Conservation (phyloP, 2,329 filamentous ascomycete genomes). For the Arthrobotrys pseudoclavata region DNA sequence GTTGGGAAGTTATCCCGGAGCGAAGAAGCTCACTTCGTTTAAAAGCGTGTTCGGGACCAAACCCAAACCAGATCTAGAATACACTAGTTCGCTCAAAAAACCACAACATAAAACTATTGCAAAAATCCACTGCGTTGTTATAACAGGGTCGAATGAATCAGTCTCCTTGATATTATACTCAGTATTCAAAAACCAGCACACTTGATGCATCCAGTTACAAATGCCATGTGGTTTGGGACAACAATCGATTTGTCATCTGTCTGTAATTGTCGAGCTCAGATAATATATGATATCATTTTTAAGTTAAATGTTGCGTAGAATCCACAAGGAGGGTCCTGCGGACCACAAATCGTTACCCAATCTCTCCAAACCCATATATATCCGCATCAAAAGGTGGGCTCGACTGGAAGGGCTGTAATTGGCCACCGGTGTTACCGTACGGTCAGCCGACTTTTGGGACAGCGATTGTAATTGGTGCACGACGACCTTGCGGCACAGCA, state of each 20-base stretch:
- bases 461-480: conserved; percentile 10
- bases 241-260: conserved; percentile 6
- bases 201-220: not conserved
- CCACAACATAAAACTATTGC: not conserved
- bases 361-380: too few species aligned
- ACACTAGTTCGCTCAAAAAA: not conserved
- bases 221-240: not conserved
- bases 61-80: too few species aligned
- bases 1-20: too few species aligned
- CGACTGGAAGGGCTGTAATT: not conserved
- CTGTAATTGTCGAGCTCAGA: not conserved
- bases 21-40: too few species aligned
- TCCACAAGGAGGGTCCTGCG: not conserved
- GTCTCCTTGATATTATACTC: not conserved
- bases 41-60: too few species aligned
- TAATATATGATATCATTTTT: conserved; percentile 10
- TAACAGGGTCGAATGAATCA: not conserved
- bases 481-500: conserved; percentile 3
- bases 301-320: too few species aligned
- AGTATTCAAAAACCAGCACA: not conserved
- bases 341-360: too few species aligned
- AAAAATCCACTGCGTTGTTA: not conserved
- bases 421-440: not conserved
- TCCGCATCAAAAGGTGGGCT: not conserved
- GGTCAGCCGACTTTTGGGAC: conserved; percentile 7